These are phyloP conservation scores for Sugiyamaella grinbergsii DNA, from an alignment of 1,139 yeast genomes.

Conservation along the genomic window DNA sequence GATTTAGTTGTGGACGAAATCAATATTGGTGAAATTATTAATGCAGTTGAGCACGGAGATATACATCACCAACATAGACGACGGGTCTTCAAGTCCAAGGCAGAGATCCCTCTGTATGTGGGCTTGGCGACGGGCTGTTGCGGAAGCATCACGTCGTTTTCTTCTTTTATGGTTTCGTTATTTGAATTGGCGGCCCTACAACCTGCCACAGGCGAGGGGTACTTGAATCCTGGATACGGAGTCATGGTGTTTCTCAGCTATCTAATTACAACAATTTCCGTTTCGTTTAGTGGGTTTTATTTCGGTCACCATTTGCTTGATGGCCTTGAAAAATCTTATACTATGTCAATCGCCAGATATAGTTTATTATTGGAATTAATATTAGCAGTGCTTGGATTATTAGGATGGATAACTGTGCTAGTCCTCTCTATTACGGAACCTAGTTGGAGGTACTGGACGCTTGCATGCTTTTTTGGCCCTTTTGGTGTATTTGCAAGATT, in stretches of 20 bases:
- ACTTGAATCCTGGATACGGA: slow-evolving; percentile 76
- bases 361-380: slow-evolving; percentile 21
- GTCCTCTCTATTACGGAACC: slow-evolving; percentile 48
- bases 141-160: slow-evolving; percentile 84
- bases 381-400: slow-evolving; percentile 37
- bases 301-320: slow-evolving; percentile 49
- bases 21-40: neutral
- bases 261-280: slow-evolving; percentile 43
- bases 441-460: slow-evolving; percentile 65
- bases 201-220: slow-evolving; percentile 27
- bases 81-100: slow-evolving; percentile 39
- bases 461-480: slow-evolving; percentile 62
- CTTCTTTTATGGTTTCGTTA: slow-evolving; percentile 65
- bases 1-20: slow-evolving; percentile 30
- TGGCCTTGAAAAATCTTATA: slow-evolving; percentile 18
- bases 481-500: slow-evolving; percentile 65
- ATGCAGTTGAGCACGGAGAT: neutral
- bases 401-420: slow-evolving; percentile 48
- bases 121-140: slow-evolving; percentile 83
- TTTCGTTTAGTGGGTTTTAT: slow-evolving; percentile 48
- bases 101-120: slow-evolving; percentile 53
- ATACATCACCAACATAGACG: neutral
- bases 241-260: slow-evolving; percentile 51
- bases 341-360: slow-evolving; percentile 15
- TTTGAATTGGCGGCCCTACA: slow-evolving; percentile 54